These are phyloP conservation scores for Globisporangium recalcitrans DNA, from an alignment of 352 stramenopile species.

Conservation along the genomic window DNA sequence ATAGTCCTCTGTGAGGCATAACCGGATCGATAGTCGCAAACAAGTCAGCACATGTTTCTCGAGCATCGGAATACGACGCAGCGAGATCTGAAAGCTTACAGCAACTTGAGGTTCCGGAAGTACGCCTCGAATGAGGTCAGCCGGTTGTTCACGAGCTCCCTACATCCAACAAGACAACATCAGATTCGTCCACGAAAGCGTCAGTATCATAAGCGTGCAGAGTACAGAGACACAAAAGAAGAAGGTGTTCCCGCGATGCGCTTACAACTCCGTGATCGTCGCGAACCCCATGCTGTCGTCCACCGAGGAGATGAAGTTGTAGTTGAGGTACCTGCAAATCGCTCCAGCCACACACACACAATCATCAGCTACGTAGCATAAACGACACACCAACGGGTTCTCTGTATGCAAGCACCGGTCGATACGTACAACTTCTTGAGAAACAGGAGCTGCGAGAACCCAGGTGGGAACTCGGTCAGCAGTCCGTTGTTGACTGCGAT, in stretches of 20 bases:
- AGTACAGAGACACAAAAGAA: no score
- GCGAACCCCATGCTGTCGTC: not conserved
- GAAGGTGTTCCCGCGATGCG: not conserved
- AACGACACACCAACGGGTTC: not conserved
- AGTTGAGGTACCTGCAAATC: not conserved
- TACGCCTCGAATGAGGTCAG: not conserved
- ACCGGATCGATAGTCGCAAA: not conserved
- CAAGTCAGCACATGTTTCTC: not conserved
- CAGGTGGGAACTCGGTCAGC: not conserved
- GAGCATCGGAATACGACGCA: not conserved
- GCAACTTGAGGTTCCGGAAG: not conserved
- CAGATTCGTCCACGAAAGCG: not conserved
- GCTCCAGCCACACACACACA: not conserved
- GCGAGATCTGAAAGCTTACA: not conserved
- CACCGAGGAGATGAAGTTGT: slow-evolving; percentile 3
- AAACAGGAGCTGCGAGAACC: not conserved
- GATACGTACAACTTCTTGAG: not conserved
- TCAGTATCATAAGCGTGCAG: not conserved
- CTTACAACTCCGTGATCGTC: not conserved
- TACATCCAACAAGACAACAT: not conserved
- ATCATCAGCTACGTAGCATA: not conserved
- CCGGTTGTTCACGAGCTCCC: not conserved
- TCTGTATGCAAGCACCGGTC: not conserved
- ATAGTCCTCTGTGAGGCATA: not conserved
- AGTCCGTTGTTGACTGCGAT: slow-evolving; percentile 1